phyloP scores from a whole-genome alignment of 306 rosid genomes.

The Dicorynia guianensis region DNA sequence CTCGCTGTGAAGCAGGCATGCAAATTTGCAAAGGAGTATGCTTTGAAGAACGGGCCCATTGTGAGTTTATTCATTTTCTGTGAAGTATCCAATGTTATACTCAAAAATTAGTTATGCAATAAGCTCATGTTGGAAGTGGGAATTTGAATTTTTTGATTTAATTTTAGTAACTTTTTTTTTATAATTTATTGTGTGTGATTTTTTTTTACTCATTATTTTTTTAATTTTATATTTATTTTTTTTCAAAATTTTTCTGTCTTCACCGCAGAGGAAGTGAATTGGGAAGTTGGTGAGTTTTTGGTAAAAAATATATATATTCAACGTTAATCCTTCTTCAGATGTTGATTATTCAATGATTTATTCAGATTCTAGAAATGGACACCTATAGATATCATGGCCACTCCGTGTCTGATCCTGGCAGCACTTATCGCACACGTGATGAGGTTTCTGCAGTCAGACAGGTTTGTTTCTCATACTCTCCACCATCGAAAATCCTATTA shows the following conservation, averaged over 20 bases:
- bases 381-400: conserved; percentile 99
- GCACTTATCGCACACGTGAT: conserved; percentile 98
- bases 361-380: conserved; percentile 97
- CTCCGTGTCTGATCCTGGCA: conserved; percentile 99
- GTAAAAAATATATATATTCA: conserved; percentile 33
- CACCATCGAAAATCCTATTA: background rate
- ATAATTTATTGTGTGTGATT: too few relatives aligned
- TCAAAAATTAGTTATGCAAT: conserved; percentile 1
- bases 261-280: too few relatives aligned
- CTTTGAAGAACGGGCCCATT: conserved; percentile 92
- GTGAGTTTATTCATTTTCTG: conserved; percentile 65
- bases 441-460: conserved; percentile 96
- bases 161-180: too few relatives aligned
- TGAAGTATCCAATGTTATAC: conserved; percentile 25
- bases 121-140: too few relatives aligned
- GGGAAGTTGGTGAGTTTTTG: conserved; percentile 6
- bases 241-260: too few relatives aligned
- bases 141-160: too few relatives aligned
- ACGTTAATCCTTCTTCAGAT: conserved; percentile 15
- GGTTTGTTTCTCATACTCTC: conserved; percentile 56
- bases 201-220: too few relatives aligned
- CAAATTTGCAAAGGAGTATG: conserved; percentile 93
- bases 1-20: conserved; percentile 96
- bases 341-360: conserved; percentile 39
- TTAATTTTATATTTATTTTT: too few relatives aligned